A percentile compares a stretch with the other conserved stretches of the same genome.
Evolutionary conservation across 106 monocot genomes (phyloP).

Genomic region (Iris macrosiphon): DNA sequence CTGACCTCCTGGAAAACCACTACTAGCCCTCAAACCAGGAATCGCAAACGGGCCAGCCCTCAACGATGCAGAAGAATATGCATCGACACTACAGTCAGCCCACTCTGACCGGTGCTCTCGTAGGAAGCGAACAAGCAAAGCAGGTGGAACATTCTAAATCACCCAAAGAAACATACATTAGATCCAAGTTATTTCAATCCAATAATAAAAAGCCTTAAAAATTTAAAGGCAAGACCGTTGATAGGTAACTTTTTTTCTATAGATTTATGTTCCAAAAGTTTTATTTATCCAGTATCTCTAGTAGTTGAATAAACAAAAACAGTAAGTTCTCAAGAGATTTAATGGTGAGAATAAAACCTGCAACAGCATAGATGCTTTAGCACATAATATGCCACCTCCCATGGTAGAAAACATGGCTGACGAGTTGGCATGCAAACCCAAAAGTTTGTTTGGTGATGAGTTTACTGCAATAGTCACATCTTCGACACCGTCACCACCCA

Average conservation of each 20-base stretch:
- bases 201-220: too few relatives aligned
- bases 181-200: too few relatives aligned
- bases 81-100: conserved; percentile 81
- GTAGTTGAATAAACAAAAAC: not conserved
- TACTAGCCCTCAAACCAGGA: conserved; percentile 42
- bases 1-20: conserved; percentile 56
- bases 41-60: conserved; percentile 55
- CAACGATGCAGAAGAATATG: conserved; percentile 68
- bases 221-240: too few relatives aligned
- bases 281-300: too few relatives aligned
- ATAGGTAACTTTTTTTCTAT: too few relatives aligned
- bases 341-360: conserved; percentile 33
- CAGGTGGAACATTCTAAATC: conserved; percentile 86
- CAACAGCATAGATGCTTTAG: conserved; percentile 90
- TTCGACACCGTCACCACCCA: conserved; percentile 50
- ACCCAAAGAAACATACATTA: not conserved
- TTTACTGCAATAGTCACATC: conserved; percentile 79
- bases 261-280: too few relatives aligned
- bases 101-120: conserved; percentile 91
- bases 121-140: conserved; percentile 73
- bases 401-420: conserved; percentile 37
- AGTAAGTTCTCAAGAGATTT: not conserved
- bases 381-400: conserved; percentile 77
- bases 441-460: conserved; percentile 59
- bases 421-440: conserved; percentile 41